Base-by-base conservation (phyloP, 805 yeast species). In the Sungouiozyma intestinalis region DNA sequence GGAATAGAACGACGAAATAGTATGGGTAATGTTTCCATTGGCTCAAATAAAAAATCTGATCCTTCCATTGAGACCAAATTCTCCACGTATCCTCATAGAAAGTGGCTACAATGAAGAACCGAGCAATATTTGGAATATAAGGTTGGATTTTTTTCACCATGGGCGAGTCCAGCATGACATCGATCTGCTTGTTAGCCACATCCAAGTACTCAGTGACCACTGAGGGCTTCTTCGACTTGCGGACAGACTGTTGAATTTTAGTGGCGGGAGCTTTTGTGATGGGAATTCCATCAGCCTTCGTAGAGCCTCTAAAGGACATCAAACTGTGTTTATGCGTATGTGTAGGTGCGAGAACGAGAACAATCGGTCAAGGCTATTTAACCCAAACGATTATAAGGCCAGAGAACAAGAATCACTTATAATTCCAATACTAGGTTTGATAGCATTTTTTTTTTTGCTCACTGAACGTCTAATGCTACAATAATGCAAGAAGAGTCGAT, bases 91-190 rank as follows among this genome's bases (percentile, higher is more conserved):
- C 98, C 65, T 90, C 98, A 51, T 79, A 76, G 60, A 88, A 90
- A 0, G 98, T 90, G 40, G 95, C 95, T 44, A 90, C 95, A 48
- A 90, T 88, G 50, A 90, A 75, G 47, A 85, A 77, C 45, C 97
- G 74, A 32, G 97, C 97, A 52, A 92, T 75, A 18, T 79, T 77
- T 8, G 97, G 97, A 39, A 88, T 81, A 54, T 77, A 81, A 0
- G 92, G 92, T 59, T 74, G 81, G 38, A 80, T 57, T 40, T 48
- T 51, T 20, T 41, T 76, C 66, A 50, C 71, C 61, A 41, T 24
- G 11, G 9, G 6, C 6, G 29, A 24, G 29, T 24, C 29, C 11
- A 24, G 29, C 29, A 24, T 24, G 6, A 24, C 11, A 11, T 24
- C 29, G 11, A 24, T 11, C 11, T 24, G 29, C 29, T 24, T 24